phyloP scores from a whole-genome alignment of 2,329 filamentous ascomycete genomes.

The Gaeumannomyces tritici region DNA sequence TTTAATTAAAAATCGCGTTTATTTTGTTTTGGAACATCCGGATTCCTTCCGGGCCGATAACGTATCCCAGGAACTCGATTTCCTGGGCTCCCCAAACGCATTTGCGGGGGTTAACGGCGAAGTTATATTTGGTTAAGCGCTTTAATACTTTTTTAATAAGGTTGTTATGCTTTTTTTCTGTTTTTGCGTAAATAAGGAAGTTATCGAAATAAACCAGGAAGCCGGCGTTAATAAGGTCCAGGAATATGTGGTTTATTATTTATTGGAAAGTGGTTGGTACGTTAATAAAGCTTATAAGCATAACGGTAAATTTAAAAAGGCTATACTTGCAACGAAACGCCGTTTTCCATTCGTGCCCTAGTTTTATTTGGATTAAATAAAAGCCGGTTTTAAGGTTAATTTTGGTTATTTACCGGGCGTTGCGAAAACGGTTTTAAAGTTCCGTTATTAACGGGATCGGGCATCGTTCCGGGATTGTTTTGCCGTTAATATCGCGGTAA shows the following conservation, averaged over 20 bases:
- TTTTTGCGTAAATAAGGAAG: neutral
- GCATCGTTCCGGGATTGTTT: neutral
- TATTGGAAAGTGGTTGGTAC: neutral
- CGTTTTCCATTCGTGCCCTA: neutral
- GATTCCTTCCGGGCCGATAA: neutral
- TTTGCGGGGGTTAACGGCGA: neutral
- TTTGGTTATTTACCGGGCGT: no score
- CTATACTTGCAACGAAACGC: neutral
- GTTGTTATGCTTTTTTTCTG: neutral
- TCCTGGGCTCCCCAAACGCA: neutral
- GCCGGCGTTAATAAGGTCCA: no score
- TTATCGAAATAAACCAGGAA: no score
- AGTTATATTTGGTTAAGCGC: neutral
- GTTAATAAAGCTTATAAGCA: neutral
- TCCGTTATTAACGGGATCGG: neutral
- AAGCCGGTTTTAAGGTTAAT: neutral
- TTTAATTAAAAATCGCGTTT: neutral
- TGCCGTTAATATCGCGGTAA: neutral
- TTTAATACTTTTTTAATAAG: neutral
- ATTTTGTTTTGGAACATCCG: neutral
- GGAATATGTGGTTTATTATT: no score
- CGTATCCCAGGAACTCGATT: neutral
- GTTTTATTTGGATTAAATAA: neutral
- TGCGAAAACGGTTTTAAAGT: neutral
- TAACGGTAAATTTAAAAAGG: neutral